Evolutionary conservation across 148 eudicot species (phyloP), one percentile per base, ranked within the genome.

Genomic region (Chenopodium suecicum): DNA sequence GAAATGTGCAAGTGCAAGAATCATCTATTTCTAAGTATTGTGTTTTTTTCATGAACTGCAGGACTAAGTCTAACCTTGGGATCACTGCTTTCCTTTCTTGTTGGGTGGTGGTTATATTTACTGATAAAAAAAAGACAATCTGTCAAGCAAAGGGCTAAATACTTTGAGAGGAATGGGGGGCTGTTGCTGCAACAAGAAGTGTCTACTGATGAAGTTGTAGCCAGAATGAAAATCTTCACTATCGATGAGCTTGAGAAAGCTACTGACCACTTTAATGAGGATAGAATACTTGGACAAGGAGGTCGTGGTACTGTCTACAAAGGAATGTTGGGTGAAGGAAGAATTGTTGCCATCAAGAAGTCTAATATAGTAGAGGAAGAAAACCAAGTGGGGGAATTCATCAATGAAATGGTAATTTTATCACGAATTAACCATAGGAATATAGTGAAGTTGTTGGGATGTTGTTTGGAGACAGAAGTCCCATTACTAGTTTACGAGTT

Each of bases 261-360:
- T 17, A 73, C 80, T 11, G 83, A 85, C 78, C 76, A 78, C 20
- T 83, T 77, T 48, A 72, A 65, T 37, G 69, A 83, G 34, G 44
- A 73, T 19, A 64, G 78, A 14, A 73, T 78, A 41, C 72, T 83
- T 14, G 85, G 85, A 4, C 46, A 58, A 84, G 83, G 83, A n/a
- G 83, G 83, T n/a, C 83, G 75, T 44, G 86, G 86, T 2, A 84
- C 80, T 22, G 86, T 80, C 6, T 78, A 78, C 69, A 83, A 83
- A 47, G 85, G 81, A 19, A 83, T 83, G 82, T 44, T 79, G 34
- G 46, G 44, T 75, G 83, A 84, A 27, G 80, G 82, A 1, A 75
- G 77, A 58, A 76, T 84, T 76, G 82, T 84, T 52, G 86, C 86
- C 27, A 63, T 84, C 34, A 83, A 84, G 62, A 75, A 75, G 34